A percentile compares a stretch with the other conserved stretches of the same genome.
Conservation (phyloP, 176 grass and related monocot genomes). For the Eragrostis curvula region DNA sequence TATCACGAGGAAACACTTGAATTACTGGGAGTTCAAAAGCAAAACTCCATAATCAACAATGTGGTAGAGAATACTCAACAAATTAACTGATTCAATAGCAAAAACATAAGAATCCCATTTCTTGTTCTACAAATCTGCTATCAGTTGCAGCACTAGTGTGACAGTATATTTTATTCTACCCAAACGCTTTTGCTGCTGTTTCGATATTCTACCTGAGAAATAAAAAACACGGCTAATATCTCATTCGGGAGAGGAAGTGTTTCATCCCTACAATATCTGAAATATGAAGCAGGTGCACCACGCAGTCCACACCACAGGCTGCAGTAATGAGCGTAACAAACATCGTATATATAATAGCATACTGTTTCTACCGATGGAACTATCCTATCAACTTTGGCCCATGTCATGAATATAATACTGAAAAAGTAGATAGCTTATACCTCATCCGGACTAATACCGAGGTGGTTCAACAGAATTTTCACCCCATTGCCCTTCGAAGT, state of each 20-base stretch:
- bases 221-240: neutral
- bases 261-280: neutral
- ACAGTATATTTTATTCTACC: neutral
- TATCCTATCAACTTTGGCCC: neutral
- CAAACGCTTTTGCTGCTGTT: neutral
- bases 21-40: neutral
- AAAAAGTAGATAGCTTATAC: slow-evolving; percentile 47
- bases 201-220: neutral
- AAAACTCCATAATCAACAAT: neutral
- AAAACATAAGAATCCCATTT: neutral
- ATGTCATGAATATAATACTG: neutral
- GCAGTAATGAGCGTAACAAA: neutral
- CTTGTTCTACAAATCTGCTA: neutral
- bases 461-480: slow-evolving; percentile 82
- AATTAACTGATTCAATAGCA: neutral
- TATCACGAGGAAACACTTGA: neutral
- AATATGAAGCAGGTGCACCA: neutral
- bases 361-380: neutral
- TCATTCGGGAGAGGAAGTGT: neutral
- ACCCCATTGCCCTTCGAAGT: slow-evolving; percentile 90
- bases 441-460: slow-evolving; percentile 74
- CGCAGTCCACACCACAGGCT: neutral
- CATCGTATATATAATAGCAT: neutral
- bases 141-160: too few species aligned
- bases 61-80: neutral